A percentile compares a stretch with the other conserved stretches of the same genome.
Conservation (phyloP, 2,329 filamentous ascomycete genomes). For the Stagonosporopsis chrysanthemi region DNA sequence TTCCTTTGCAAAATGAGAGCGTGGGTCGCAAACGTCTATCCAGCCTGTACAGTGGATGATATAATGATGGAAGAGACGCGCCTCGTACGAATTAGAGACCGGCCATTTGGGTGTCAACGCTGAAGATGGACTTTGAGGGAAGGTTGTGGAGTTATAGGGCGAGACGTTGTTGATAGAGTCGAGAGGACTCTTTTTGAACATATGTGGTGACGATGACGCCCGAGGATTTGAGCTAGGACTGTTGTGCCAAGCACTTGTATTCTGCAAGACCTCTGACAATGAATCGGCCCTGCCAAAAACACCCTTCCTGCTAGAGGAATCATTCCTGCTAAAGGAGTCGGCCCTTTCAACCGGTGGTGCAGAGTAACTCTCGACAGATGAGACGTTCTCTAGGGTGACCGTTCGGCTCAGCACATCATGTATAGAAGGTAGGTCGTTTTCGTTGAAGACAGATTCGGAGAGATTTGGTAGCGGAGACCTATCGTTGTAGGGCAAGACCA, state of each 20-base stretch:
- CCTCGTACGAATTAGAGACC: slow-evolving; percentile 35
- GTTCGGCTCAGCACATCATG: slow-evolving; percentile 25
- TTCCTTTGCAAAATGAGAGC: slow-evolving; percentile 53
- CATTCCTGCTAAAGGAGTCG: slow-evolving; percentile 6
- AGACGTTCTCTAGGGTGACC: slow-evolving; percentile 12
- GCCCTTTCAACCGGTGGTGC: slow-evolving; percentile 7
- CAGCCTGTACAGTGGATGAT: slow-evolving; percentile 39
- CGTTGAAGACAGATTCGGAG: slow-evolving; percentile 19
- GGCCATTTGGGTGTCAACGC: slow-evolving; percentile 34
- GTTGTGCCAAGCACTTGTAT: slow-evolving; percentile 17
- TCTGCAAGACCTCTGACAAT: slow-evolving; percentile 12
- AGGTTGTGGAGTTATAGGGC: slow-evolving; percentile 36
- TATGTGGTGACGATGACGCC: slow-evolving; percentile 13
- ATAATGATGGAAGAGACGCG: slow-evolving; percentile 39
- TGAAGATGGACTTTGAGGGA: slow-evolving; percentile 31
- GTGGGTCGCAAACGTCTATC: slow-evolving; percentile 40
- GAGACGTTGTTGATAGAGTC: slow-evolving; percentile 30
- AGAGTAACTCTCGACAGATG: slow-evolving; percentile 13
- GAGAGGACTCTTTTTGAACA: slow-evolving; percentile 24
- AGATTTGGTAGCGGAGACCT: slow-evolving; percentile 17
- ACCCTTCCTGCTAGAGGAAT: not conserved
- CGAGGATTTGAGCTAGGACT: slow-evolving; percentile 24
- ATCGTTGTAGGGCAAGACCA: slow-evolving; percentile 20
- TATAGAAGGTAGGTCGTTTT: slow-evolving; percentile 26
- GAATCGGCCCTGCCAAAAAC: slow-evolving; percentile 11